Base-by-base conservation (phyloP, 257 asterid genomes). In the Penstemon davidsonii region DNA sequence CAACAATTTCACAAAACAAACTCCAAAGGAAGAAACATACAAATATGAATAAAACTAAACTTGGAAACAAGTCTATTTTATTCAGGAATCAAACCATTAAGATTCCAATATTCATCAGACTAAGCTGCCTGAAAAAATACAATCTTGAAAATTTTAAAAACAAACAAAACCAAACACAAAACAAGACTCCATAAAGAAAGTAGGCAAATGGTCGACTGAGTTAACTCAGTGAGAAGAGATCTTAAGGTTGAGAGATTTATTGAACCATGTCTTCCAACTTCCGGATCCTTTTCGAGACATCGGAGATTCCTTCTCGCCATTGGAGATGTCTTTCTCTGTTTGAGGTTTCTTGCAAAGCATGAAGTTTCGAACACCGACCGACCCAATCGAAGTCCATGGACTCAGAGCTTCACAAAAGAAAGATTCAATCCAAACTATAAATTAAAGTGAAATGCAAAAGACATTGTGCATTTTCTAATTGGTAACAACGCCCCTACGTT, bases 341-440 rank as follows among this genome's bases (percentile, higher is more conserved):
- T 72, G 71, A 10, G 91, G 86, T 69, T 82, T 81, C 86, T 80
- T 85, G 81, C 81, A 82, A 51, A 85, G 83, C 83, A 80, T 67
- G 60, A 85, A 85, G 9, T 82, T 85, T 0, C 91, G 82, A 10
- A 80, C 76, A 41, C 91, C 91, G 4, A 73, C 49, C 5, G 91
- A 78, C 18, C 91, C 91, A 70, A 85, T 85, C 0, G 84, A 62
- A 57, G 70, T 85, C 88, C 84, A 85, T 45, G 88, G 82, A 56
- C 70, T 60, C 76, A 85, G 62, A 76, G 83, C 91, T 85, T 62
- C 55, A 68, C 18, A 51, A 37, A 65, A 38, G 4, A 5, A 13
- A 2, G 1, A 49, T 6, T 7, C 53, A 62, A 11, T 12, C 33
- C 33, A 25, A 25, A 25, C 33, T 25, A 25, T 25, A 25, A 25